Evolutionary conservation across 805 yeast species (phyloP).

Genomic region (Saturnispora halmiae): DNA sequence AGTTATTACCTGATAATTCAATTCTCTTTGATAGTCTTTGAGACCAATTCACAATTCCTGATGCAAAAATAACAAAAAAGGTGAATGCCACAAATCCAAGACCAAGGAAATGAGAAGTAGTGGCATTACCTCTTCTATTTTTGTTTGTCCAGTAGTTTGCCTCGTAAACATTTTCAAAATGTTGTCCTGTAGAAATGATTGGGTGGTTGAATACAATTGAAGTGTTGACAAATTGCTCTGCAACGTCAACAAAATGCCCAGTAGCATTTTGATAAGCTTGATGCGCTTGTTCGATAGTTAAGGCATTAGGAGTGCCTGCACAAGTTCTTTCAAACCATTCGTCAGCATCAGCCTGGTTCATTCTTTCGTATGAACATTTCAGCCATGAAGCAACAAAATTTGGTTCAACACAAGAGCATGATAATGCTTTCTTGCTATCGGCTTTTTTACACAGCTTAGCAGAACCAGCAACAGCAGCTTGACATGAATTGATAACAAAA

Average conservation of each 20-base stretch:
- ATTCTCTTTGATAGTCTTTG: slow-evolving; percentile 32
- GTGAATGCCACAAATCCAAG: slow-evolving; percentile 41
- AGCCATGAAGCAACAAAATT: slow-evolving; percentile 26
- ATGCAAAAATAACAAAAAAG: slow-evolving; percentile 35
- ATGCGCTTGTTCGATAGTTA: slow-evolving; percentile 29
- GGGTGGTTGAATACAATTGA: slow-evolving; percentile 31
- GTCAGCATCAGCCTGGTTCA: slow-evolving; percentile 16
- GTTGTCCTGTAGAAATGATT: slow-evolving; percentile 19
- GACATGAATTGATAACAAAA: slow-evolving; percentile 18
- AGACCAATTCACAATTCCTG: slow-evolving; percentile 36
- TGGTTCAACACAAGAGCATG: slow-evolving; percentile 22
- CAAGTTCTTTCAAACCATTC: slow-evolving; percentile 20
- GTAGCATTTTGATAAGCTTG: slow-evolving; percentile 35
- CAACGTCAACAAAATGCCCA: slow-evolving; percentile 24
- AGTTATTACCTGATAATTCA: slow-evolving; percentile 26
- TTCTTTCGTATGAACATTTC: slow-evolving; percentile 19
- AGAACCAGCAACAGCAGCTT: slow-evolving; percentile 15
- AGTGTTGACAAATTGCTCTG: slow-evolving; percentile 24
- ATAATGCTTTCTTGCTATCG: slow-evolving; percentile 8
- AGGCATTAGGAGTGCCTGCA: slow-evolving; percentile 15
- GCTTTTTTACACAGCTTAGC: slow-evolving; percentile 18
- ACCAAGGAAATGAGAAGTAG: slow-evolving; percentile 38
- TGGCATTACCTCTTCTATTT: slow-evolving; percentile 29
- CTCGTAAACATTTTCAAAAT: slow-evolving; percentile 18
- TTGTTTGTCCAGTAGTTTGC: slow-evolving; percentile 21